Base-by-base conservation (phyloP, 768 basidiomycete species). In the Hericium erinaceus region DNA sequence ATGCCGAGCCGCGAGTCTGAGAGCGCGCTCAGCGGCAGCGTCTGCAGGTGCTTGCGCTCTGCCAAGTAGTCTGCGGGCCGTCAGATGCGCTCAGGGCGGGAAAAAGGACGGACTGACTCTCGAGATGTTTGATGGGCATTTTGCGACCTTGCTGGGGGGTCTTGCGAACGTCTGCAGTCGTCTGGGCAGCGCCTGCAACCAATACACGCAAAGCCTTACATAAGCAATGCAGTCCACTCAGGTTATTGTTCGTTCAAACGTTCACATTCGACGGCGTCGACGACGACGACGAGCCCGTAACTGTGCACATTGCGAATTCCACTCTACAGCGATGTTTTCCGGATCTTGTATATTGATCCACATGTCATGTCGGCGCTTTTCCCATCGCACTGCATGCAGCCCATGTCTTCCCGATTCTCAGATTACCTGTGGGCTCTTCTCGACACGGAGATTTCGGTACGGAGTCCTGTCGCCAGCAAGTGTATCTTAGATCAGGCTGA, bases 1-100 rank as follows among this genome's bases (percentile, higher is more conserved):
- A 99, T 97, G 37, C 97, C 97, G 26, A 99, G 86, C 48, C 97
- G 88, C 54, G 94, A 91, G 67, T 97, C 92, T 44, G 89, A 80
- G 51, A 99, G 79, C 0, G 85, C 83, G 57, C 81, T 82, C 55
- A 98, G 81, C 20, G 91, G 82, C 57, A 88, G 82, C 41, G 85
- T 87, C 71, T 90, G 86, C 61, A 90, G 72, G 69, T 95, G 89
- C 73, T 92, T 92, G 70, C 92, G 87, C 78, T 94, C 92, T 24
- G 79, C 70, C 65, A 97, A 80, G 69, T 92, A 92, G 69, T 80
- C 94, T 95, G 69, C 33, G 52, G 54, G 52, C 55, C 46, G 54
- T 20, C 33, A 46, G 22, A 44, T 18, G 18, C 24, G 11, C 8
- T 20, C 4, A 4, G n/a, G 11, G 41, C 24, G 13, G 26, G 39